Percentiles rank a stretch among this genome's conserved stretches.
Conservation (phyloP, 2,329 filamentous ascomycete species). For the Aphanoascus verrucosus region DNA sequence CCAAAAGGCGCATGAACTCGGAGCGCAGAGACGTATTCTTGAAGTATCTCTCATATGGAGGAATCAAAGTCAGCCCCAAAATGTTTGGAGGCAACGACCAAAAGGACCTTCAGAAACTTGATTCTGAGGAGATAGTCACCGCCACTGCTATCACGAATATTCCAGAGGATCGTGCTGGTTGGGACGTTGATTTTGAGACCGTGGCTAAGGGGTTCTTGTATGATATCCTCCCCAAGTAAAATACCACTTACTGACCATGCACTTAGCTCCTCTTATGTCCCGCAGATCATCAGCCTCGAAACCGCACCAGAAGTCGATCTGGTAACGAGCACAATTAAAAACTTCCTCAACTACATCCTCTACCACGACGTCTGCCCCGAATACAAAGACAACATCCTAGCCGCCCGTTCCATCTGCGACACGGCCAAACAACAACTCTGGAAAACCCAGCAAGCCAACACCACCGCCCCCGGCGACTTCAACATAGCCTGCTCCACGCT, state of each 20-base stretch:
- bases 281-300: slow-evolving; percentile 47
- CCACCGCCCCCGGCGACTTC: slow-evolving; percentile 62
- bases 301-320: slow-evolving; percentile 44
- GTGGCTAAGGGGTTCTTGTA: slow-evolving; percentile 71
- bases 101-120: slow-evolving; percentile 51
- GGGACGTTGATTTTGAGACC: slow-evolving; percentile 69
- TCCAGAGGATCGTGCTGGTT: slow-evolving; percentile 49
- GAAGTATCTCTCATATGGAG: slow-evolving; percentile 73
- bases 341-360: slow-evolving; percentile 80
- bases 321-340: slow-evolving; percentile 59
- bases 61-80: slow-evolving; percentile 54
- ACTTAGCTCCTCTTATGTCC: slow-evolving; percentile 46
- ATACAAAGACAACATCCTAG: slow-evolving; percentile 54
- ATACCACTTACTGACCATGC: slow-evolving; percentile 6
- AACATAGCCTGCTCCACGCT: slow-evolving; percentile 63
- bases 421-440: slow-evolving; percentile 57
- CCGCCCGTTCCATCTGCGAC: slow-evolving; percentile 57
- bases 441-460: slow-evolving; percentile 43
- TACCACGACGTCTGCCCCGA: slow-evolving; percentile 81
- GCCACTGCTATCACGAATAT: slow-evolving; percentile 45
- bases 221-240: slow-evolving; percentile 23
- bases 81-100: slow-evolving; percentile 54
- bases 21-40: slow-evolving; percentile 56
- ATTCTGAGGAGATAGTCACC: slow-evolving; percentile 53
- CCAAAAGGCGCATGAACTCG: slow-evolving; percentile 60